Evolutionary conservation across 2,329 filamentous ascomycete species (phyloP).

Genomic region (Paracamarosporium sp.): DNA sequence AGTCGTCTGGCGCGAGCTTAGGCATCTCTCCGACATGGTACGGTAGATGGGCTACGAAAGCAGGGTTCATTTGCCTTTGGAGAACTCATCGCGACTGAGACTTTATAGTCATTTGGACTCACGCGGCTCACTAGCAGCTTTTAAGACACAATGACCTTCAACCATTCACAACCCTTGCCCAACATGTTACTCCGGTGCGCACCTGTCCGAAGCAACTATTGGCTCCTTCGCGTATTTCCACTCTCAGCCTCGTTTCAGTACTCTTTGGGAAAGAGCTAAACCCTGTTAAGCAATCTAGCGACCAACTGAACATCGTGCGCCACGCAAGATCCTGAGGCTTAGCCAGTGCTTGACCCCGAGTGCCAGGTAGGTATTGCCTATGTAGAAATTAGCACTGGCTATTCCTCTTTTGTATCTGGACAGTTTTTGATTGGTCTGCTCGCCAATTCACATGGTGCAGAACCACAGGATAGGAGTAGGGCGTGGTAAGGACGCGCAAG

Average conservation of each 20-base stretch:
- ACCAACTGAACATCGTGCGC: not conserved
- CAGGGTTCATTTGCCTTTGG: no score
- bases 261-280: not conserved
- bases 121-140: no score
- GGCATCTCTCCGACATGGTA: no score
- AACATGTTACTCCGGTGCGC: no score
- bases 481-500: not conserved
- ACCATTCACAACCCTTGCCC: not conserved
- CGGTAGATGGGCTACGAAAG: no score
- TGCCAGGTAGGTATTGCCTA: not conserved
- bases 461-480: not conserved
- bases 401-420: conserved; percentile 1
- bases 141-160: not conserved
- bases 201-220: not conserved
- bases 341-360: not conserved
- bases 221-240: not conserved
- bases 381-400: not conserved
- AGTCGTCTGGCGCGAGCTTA: no score
- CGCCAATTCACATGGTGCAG: conserved; percentile 5
- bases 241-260: not conserved
- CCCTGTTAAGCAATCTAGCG: conserved; percentile 8
- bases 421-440: conserved; percentile 17
- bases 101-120: no score
- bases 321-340: conserved; percentile 3
- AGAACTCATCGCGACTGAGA: no score